phyloP scores from a whole-genome alignment of 177 flowering plant genomes.

The Vitis hybrid region DNA sequence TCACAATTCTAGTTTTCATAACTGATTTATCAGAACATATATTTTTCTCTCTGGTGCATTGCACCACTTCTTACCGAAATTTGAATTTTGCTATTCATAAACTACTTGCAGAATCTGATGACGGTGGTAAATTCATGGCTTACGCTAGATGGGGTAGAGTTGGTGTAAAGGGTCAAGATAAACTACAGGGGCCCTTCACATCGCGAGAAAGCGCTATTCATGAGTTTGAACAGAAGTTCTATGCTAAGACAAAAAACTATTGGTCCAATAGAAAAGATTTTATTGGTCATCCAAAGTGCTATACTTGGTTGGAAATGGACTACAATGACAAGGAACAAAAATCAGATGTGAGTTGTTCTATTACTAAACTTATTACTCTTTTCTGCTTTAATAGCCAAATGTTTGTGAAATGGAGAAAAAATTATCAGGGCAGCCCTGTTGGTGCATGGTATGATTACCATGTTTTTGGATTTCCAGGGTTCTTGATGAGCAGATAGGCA shows the following conservation, averaged over 20 bases:
- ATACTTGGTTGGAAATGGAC: conserved; percentile 93
- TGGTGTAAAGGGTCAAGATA: conserved; percentile 85
- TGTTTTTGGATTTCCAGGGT: too few relatives aligned
- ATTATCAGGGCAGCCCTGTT: too few relatives aligned
- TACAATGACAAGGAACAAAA: conserved; percentile 49
- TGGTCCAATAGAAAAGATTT: conserved; percentile 68
- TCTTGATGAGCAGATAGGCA: too few relatives aligned
- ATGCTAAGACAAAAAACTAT: conserved; percentile 61
- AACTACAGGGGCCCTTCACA: conserved; percentile 65
- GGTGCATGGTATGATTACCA: too few relatives aligned
- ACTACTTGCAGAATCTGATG: conserved; percentile 73
- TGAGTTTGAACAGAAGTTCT: conserved; percentile 69
- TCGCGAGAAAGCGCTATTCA: conserved; percentile 47
- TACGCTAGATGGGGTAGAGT: conserved; percentile 95
- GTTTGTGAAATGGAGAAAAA: not conserved
- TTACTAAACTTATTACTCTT: not conserved
- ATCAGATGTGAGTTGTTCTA: conserved; percentile 38
- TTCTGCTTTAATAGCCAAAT: not conserved
- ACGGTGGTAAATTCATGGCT: conserved; percentile 61
- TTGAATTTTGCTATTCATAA: not conserved
- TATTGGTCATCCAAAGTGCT: conserved; percentile 52
- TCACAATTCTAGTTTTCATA: not conserved
- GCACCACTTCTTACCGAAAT: not conserved
- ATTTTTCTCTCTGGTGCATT: not conserved
- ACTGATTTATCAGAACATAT: not conserved